Conservation (phyloP, 2,329 filamentous ascomycete genomes). For the Boeremia exigua region DNA sequence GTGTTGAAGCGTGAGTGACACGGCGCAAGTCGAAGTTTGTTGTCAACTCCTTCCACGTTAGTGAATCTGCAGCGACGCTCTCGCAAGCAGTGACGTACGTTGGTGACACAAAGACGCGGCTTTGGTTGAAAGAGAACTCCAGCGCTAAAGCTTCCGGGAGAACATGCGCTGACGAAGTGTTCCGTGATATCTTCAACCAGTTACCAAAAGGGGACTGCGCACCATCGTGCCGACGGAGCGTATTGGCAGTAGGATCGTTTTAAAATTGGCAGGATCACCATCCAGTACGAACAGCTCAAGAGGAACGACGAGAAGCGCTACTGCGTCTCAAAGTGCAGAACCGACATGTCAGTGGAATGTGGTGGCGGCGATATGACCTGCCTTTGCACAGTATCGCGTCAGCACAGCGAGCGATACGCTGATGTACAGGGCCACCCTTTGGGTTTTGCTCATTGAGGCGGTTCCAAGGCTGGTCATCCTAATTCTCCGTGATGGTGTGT, state of each 20-base stretch:
- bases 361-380: background rate
- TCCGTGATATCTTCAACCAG: background rate
- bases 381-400: background rate
- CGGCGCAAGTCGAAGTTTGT: constrained; percentile 6
- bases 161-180: background rate
- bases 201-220: background rate
- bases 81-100: constrained; percentile 9
- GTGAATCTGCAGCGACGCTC: constrained; percentile 6
- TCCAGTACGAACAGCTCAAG: background rate
- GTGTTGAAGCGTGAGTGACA: constrained; percentile 6
- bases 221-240: background rate
- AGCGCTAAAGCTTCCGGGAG: background rate
- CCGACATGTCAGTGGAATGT: background rate
- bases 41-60: background rate
- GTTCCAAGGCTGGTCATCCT: background rate
- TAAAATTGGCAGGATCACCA: background rate
- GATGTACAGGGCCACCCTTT: constrained; percentile 6
- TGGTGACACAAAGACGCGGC: constrained; percentile 1
- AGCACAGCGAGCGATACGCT: background rate
- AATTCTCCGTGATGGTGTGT: background rate
- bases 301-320: background rate
- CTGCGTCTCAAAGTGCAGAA: background rate
- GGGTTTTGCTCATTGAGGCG: background rate
- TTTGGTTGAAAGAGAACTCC: background rate
- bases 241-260: background rate